Evolutionary conservation across 2,329 filamentous ascomycete species (phyloP), one percentile per base, ranked within the genome.

Genomic region (Cladophialophora immunda): DNA sequence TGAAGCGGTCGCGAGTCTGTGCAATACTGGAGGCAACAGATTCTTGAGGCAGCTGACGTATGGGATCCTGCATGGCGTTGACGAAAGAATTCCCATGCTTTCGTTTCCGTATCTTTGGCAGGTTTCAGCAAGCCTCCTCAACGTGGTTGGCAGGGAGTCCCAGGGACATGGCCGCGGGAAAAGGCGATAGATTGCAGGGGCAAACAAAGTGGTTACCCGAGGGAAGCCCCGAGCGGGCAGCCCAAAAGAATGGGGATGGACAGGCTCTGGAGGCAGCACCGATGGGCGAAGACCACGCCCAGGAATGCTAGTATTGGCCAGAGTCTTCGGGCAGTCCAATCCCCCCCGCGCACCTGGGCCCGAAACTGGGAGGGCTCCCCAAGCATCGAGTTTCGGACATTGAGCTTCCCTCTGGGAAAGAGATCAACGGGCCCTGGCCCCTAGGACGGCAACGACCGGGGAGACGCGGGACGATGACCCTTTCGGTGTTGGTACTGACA

Each of bases 91-190:
- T 9, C 25, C 15, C 30, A 22, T 5, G 34, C 34, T n/a, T 13
- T 29, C n/a, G 57, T n/a, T n/a, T 13, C 41, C n/a, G 57, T n/a
- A 8, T n/a, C 32, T 50, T 56, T 62, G 60, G 47, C 59, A 62
- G 36, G 36, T 30, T 32, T 64, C 60, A 41, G 32, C 45, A 45
- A 36, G 30, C 19, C 32, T 56, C 11, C 29, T 53, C 54, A 69
- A 67, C 68, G 64, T 69, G 68, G 68, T 69, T 67, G 68, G 65
- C 64, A 59, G 66, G 57, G 57, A 58, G 60, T 52, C 58, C 68
- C 68, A 64, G 45, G 47, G 58, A 69, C 68, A 67, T 65, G 68
- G 68, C 62, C 54, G n/a, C 62, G 68, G 68, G 61, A 65, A 60
- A 53, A 19, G 34, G 27, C 41, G 36, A 47, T 32, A 67, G 52